Conservation (phyloP, 2,329 filamentous ascomycete species). For the Trichoderma atrobrunneum region DNA sequence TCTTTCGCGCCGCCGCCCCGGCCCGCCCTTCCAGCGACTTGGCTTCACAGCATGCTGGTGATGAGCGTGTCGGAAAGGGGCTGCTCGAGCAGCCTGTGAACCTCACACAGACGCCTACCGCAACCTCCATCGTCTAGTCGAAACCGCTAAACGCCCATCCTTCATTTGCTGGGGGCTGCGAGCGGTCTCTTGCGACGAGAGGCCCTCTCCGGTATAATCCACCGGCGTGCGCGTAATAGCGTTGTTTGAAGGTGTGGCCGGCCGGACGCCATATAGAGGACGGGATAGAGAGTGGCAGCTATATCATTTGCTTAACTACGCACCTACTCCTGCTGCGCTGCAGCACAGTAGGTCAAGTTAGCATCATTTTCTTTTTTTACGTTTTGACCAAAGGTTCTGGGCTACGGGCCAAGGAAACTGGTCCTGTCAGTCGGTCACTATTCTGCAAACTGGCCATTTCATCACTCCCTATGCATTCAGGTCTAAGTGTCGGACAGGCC, state of each 20-base stretch:
- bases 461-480: not conserved
- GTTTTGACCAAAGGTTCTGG: constrained; percentile 25
- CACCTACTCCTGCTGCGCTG: not conserved
- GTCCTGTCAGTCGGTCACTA: constrained; percentile 37
- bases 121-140: not conserved
- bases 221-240: constrained; percentile 6
- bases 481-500: constrained; percentile 29
- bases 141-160: not conserved
- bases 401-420: constrained; percentile 32
- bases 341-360: not conserved
- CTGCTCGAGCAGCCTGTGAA: constrained; percentile 27
- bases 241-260: constrained; percentile 27
- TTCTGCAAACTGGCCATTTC: constrained; percentile 13
- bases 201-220: constrained; percentile 7
- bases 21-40: constrained; percentile 38
- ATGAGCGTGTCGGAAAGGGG: constrained; percentile 32
- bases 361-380: constrained; percentile 16
- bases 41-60: constrained; percentile 32
- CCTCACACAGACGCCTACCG: constrained; percentile 21
- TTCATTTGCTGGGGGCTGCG: not conserved
- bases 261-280: constrained; percentile 8
- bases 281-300: not conserved
- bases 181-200: constrained; percentile 25
- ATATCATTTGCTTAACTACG: constrained; percentile 11
- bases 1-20: constrained; percentile 40